A percentile compares a stretch with the other conserved stretches of the same genome.
These are phyloP conservation scores for Cadophora malorum DNA, from an alignment of 2,329 filamentous ascomycete genomes.

Conservation along the genomic window DNA sequence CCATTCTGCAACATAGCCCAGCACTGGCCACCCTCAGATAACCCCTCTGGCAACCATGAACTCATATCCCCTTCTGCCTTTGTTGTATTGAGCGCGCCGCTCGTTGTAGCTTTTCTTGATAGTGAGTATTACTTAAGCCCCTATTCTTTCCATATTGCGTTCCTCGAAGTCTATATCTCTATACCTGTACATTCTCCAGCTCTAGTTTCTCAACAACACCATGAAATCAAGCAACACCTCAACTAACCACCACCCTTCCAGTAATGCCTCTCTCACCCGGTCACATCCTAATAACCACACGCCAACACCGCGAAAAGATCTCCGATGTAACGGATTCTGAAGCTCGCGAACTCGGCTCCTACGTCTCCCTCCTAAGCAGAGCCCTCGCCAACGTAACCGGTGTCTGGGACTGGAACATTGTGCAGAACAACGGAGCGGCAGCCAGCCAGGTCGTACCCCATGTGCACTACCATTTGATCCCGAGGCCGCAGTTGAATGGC, in stretches of 20 bases:
- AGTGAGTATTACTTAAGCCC: conserved; percentile 47
- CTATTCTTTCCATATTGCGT: too few species aligned
- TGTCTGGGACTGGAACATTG: conserved; percentile 89
- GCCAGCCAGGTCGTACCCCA: conserved; percentile 94
- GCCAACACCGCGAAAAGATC: conserved; percentile 79
- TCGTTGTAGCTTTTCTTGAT: conserved; percentile 88
- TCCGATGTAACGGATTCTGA: conserved; percentile 70
- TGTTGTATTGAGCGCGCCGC: conserved; percentile 77
- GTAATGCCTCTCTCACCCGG: conserved; percentile 82
- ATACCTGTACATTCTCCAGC: background rate
- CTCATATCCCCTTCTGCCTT: conserved; percentile 51
- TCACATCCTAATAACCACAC: conserved; percentile 82
- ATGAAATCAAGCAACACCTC: background rate
- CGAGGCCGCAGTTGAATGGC: conserved; percentile 68
- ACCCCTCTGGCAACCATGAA: conserved; percentile 52
- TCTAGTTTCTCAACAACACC: background rate
- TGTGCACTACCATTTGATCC: conserved; percentile 94
- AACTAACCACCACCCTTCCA: background rate
- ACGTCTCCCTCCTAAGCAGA: conserved; percentile 74
- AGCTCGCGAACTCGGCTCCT: conserved; percentile 69
- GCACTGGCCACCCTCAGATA: conserved; percentile 51
- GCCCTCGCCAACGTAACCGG: conserved; percentile 74
- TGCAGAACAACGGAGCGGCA: conserved; percentile 91
- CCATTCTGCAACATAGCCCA: conserved; percentile 68
- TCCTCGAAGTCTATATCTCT: background rate